Conservation (phyloP, 768 basidiomycete genomes). For the Gloeostereum incarnatum region DNA sequence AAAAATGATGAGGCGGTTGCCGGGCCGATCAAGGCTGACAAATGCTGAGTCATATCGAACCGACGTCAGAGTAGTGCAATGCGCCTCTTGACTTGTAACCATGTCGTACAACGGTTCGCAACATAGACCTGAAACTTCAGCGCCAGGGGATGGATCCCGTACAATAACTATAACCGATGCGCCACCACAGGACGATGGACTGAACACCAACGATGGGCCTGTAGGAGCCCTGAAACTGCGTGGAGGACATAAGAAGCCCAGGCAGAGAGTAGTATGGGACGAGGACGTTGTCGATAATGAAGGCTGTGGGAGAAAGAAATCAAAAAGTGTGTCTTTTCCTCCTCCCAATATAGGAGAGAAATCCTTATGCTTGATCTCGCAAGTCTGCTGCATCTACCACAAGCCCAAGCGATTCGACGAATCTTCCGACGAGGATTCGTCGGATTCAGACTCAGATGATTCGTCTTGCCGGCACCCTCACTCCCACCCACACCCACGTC, state of each 20-base stretch:
- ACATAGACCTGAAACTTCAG: conserved; percentile 24
- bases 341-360: conserved; percentile 4
- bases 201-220: not conserved
- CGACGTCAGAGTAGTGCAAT: too few relatives aligned
- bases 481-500: not conserved
- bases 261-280: conserved; percentile 68
- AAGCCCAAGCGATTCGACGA: conserved; percentile 49
- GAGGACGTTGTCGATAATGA: conserved; percentile 90
- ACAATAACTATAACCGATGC: conserved; percentile 38
- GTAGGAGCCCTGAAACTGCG: conserved; percentile 53
- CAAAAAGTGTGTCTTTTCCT: conserved; percentile 42
- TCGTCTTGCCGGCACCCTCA: conserved; percentile 2
- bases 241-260: conserved; percentile 20
- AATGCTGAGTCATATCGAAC: too few relatives aligned
- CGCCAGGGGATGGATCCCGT: conserved; percentile 43
- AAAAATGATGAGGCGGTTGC: too few relatives aligned
- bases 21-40: too few relatives aligned
- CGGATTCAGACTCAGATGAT: conserved; percentile 20
- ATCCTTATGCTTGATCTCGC: not conserved
- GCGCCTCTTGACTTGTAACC: too few relatives aligned
- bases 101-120: conserved; percentile 16
- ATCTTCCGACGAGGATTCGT: conserved; percentile 38
- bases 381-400: conserved; percentile 71
- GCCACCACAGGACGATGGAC: conserved; percentile 8
- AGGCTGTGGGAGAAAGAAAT: conserved; percentile 79